Evolutionary conservation across 495 filamentous ascomycete species (phyloP).

Genomic region (Aspergillus mulundensis): DNA sequence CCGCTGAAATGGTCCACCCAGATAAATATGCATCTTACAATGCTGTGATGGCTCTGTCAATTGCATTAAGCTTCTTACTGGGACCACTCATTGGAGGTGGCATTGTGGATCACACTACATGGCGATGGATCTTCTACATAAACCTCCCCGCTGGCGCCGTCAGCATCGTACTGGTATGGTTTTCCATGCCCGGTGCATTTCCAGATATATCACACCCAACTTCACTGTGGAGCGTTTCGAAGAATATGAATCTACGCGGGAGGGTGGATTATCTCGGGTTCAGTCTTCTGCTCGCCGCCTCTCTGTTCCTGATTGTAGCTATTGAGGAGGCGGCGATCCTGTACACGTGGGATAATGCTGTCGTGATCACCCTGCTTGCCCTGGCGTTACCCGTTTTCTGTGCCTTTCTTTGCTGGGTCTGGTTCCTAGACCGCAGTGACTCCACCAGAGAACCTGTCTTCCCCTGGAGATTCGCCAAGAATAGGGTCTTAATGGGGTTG

Average conservation of each 20-base stretch:
- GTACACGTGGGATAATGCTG: constrained; percentile 24
- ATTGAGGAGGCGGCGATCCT: constrained; percentile 25
- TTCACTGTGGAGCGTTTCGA: background rate
- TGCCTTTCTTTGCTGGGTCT: background rate
- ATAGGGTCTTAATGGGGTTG: background rate
- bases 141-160: constrained; percentile 40
- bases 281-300: constrained; percentile 17
- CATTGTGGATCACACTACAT: constrained; percentile 31
- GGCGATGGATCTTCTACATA: constrained; percentile 36
- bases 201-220: background rate
- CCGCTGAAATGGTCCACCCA: constrained; percentile 45
- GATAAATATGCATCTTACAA: constrained; percentile 36
- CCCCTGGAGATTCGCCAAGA: constrained; percentile 6
- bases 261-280: constrained; percentile 15
- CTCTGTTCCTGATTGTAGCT: constrained; percentile 16
- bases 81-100: constrained; percentile 42
- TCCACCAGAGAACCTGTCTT: background rate
- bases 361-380: constrained; percentile 17
- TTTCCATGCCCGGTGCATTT: constrained; percentile 11
- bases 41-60: constrained; percentile 28
- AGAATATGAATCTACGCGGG: background rate
- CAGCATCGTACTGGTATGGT: background rate
- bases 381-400: background rate
- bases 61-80: constrained; percentile 16
- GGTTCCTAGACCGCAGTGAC: background rate